A percentile compares a stretch with the other conserved stretches of the same genome.
phyloP scores from a whole-genome alignment of 2,329 filamentous ascomycete species.

The Zymoseptoria pseudotritici region DNA sequence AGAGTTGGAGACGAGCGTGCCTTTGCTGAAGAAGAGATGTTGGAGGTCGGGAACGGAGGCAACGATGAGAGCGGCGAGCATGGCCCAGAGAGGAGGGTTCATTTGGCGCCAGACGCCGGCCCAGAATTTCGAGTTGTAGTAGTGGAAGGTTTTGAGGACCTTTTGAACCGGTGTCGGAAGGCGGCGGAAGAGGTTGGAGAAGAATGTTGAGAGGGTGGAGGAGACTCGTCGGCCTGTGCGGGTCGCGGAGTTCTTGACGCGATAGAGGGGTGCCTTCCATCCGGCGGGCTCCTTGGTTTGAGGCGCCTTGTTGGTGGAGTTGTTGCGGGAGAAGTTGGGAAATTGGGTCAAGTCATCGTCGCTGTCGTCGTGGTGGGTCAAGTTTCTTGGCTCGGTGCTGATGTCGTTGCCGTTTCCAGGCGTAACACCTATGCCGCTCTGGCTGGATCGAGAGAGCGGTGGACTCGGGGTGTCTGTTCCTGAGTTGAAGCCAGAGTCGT shows the following conservation, averaged over 20 bases:
- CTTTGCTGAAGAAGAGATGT: conserved; percentile 76
- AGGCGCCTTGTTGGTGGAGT: conserved; percentile 10
- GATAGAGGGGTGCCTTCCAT: conserved; percentile 23
- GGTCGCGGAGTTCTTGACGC: conserved; percentile 10
- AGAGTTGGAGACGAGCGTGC: conserved; percentile 86
- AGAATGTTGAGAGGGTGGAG: conserved; percentile 26
- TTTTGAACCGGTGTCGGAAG: conserved; percentile 50
- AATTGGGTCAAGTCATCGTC: conserved; percentile 40
- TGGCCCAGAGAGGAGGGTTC: conserved; percentile 97
- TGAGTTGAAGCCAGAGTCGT: conserved; percentile 41
- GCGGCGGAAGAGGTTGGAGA: conserved; percentile 37
- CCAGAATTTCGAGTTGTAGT: conserved; percentile 45
- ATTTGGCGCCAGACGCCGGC: conserved; percentile 83
- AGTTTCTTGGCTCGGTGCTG: conserved; percentile 31
- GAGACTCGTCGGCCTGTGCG: conserved; percentile 21
- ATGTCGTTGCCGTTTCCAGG: conserved; percentile 44
- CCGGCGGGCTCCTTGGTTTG: conserved; percentile 7
- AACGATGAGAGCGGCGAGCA: conserved; percentile 84
- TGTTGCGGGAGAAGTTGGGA: conserved; percentile 28
- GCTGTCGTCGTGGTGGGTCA: conserved; percentile 19
- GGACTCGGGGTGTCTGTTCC: conserved; percentile 32
- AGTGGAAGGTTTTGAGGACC: conserved; percentile 37
- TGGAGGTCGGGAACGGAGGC: conserved; percentile 81
- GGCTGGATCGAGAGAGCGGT: not conserved
- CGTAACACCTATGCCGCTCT: conserved; percentile 30